A percentile compares a stretch with the other conserved stretches of the same genome.
Conservation (phyloP, 176 grass and related monocot genomes). For the Oryza meyeriana region DNA sequence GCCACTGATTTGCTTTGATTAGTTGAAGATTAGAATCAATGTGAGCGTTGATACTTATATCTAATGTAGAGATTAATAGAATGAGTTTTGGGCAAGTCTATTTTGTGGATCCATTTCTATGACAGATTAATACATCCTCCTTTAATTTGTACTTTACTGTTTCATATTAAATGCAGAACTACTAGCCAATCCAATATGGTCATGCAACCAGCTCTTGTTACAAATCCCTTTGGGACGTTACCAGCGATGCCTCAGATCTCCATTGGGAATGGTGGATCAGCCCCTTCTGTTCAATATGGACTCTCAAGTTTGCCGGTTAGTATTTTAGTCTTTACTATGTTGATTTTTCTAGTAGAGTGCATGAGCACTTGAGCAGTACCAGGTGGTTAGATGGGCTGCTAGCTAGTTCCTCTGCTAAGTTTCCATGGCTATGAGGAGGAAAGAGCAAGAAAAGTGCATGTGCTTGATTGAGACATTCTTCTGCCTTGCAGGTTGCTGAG, state of each 20-base stretch:
- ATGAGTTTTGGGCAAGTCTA: not conserved
- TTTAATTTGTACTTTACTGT: conserved; percentile 13
- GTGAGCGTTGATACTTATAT: not conserved
- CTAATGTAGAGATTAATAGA: not conserved
- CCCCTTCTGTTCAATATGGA: conserved; percentile 92
- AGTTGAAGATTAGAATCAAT: conserved; percentile 7
- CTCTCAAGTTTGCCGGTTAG: conserved; percentile 93
- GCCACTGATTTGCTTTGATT: not conserved
- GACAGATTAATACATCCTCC: not conserved
- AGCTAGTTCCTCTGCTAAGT: not conserved
- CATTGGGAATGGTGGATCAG: conserved; percentile 73
- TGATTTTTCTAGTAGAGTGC: conserved; percentile 12
- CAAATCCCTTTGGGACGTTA: conserved; percentile 86
- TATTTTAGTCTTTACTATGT: conserved; percentile 3
- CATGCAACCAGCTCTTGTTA: conserved; percentile 65
- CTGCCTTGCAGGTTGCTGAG: conserved; percentile 74
- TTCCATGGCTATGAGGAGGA: not conserved
- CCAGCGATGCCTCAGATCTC: conserved; percentile 96
- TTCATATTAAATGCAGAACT: conserved; percentile 42
- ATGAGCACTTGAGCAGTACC: not conserved
- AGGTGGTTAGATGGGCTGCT: not conserved
- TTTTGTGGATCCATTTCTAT: not conserved
- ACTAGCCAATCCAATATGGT: conserved; percentile 64
- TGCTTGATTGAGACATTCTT: conserved; percentile 27
- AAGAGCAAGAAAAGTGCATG: not conserved